These are phyloP conservation scores for Oryza glumipatula DNA, from an alignment of 176 grass and related monocot genomes.

Conservation along the genomic window DNA sequence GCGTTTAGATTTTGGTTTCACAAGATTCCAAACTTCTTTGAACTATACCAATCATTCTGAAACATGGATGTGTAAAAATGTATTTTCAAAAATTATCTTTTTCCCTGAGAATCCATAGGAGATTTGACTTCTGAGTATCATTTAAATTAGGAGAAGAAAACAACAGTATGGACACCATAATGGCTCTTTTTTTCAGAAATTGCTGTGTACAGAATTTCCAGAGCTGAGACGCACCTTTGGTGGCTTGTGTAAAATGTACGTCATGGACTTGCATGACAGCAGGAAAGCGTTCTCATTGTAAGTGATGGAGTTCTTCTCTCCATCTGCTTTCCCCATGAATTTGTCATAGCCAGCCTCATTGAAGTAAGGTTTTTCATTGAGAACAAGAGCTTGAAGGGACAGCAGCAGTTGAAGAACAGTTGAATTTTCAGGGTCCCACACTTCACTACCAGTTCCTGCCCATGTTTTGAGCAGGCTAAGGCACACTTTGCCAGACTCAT, in stretches of 20 bases:
- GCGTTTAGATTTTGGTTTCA: conserved; percentile 2
- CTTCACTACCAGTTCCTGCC: conserved; percentile 80
- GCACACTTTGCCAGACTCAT: conserved; percentile 96
- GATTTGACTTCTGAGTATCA: neutral
- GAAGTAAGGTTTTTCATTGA: conserved; percentile 98
- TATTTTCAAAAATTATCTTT: neutral
- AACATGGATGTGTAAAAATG: neutral
- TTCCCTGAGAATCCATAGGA: neutral
- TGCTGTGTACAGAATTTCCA: neutral
- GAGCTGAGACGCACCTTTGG: conserved; percentile 67
- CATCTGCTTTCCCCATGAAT: conserved; percentile 85
- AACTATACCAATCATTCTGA: too few relatives aligned
- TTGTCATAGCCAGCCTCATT: conserved; percentile 97
- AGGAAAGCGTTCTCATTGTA: conserved; percentile 98
- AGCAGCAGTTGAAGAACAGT: conserved; percentile 89
- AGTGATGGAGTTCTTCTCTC: conserved; percentile 94
- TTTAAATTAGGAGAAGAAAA: neutral
- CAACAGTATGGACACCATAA: neutral
- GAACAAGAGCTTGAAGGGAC: conserved; percentile 95
- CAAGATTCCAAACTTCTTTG: too few relatives aligned
- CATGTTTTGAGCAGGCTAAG: conserved; percentile 98
- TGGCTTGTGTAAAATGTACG: conserved; percentile 79
- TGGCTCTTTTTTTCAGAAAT: neutral
- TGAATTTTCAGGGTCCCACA: conserved; percentile 82
- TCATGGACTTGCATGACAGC: conserved; percentile 88